phyloP scores from a whole-genome alignment of 495 filamentous ascomycete species.

The Lasiosphaeria ovina region DNA sequence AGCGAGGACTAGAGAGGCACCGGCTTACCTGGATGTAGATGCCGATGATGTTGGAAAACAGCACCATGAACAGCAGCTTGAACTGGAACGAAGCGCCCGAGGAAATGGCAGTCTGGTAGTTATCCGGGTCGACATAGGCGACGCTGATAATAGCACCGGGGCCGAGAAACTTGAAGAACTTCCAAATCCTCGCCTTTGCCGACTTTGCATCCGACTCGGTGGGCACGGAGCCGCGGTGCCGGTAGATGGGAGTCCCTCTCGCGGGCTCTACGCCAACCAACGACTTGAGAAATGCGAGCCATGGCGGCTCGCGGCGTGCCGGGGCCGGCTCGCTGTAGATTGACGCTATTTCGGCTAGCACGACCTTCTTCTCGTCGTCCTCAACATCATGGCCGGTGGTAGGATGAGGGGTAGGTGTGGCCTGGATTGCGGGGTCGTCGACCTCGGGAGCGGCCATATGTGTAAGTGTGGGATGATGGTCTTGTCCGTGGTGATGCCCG shows the following conservation, averaged over 20 bases:
- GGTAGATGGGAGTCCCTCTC: slow-evolving; percentile 8
- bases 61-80: slow-evolving; percentile 29
- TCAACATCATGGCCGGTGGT: background rate
- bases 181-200: slow-evolving; percentile 12
- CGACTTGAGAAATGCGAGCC: background rate
- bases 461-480: no score
- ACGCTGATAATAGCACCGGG: slow-evolving; percentile 25
- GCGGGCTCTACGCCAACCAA: background rate
- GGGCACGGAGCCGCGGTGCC: background rate
- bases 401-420: background rate
- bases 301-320: background rate
- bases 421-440: slow-evolving; percentile 1
- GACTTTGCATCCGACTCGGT: slow-evolving; percentile 1
- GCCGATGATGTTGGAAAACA: slow-evolving; percentile 31
- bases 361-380: background rate
- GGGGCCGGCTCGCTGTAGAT: background rate
- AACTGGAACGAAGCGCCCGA: slow-evolving; percentile 28
- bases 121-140: slow-evolving; percentile 30
- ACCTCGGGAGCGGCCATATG: background rate
- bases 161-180: slow-evolving; percentile 22
- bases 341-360: background rate
- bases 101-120: slow-evolving; percentile 29
- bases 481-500: no score
- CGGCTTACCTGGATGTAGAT: slow-evolving; percentile 28
- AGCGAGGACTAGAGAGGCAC: background rate